These are phyloP conservation scores for Cytospora leucostoma DNA, from an alignment of 2,329 filamentous ascomycete species.

Conservation along the genomic window DNA sequence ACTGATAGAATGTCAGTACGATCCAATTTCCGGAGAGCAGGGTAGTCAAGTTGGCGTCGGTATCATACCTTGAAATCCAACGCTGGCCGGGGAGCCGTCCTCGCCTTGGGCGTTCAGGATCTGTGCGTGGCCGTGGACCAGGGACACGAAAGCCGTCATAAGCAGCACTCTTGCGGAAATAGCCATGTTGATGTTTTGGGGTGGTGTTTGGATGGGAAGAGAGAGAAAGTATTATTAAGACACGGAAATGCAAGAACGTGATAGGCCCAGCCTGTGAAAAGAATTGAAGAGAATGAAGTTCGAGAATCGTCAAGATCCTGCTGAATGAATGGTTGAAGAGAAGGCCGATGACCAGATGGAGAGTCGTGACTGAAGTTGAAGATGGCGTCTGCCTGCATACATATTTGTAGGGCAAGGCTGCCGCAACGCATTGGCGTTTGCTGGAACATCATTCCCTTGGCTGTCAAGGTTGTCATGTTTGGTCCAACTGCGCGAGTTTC, in stretches of 20 bases:
- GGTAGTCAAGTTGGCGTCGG: neutral
- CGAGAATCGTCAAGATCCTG: conserved; percentile 26
- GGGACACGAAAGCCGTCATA: conserved; percentile 38
- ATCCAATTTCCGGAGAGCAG: neutral
- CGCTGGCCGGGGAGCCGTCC: conserved; percentile 47
- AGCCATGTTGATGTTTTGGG: conserved; percentile 38
- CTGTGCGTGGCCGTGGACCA: conserved; percentile 47
- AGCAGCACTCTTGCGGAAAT: conserved; percentile 39
- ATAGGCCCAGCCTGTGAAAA: conserved; percentile 28
- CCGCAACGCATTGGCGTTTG: conserved; percentile 10
- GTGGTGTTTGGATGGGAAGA: conserved; percentile 33
- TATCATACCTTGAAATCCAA: conserved; percentile 50
- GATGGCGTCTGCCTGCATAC: conserved; percentile 21
- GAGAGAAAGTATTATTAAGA: conserved; percentile 33
- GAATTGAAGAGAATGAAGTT: conserved; percentile 24
- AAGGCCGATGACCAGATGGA: conserved; percentile 20
- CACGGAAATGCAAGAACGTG: conserved; percentile 30
- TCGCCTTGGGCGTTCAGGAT: conserved; percentile 50
- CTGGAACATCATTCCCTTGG: neutral
- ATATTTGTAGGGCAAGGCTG: conserved; percentile 10
- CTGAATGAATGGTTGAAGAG: conserved; percentile 23
- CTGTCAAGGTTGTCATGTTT: conserved; percentile 1
- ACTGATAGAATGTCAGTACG: conserved; percentile 38
- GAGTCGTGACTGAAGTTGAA: conserved; percentile 11
- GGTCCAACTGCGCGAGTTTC: conserved; percentile 22